These are phyloP conservation scores for Cercospora sp. DNA, from an alignment of 2,329 filamentous ascomycete genomes.

Conservation along the genomic window DNA sequence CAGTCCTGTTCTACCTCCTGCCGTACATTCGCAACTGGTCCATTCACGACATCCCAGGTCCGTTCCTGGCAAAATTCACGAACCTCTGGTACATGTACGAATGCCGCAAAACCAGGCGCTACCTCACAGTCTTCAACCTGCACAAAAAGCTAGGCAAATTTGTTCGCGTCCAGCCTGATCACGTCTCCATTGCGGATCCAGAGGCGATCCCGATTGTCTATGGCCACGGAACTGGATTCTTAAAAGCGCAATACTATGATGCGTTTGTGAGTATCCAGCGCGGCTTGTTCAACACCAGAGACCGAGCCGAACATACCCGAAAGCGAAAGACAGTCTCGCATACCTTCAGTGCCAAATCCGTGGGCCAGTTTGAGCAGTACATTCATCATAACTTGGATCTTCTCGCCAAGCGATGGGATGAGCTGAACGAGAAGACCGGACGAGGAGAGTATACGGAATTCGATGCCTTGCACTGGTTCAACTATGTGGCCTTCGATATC, in stretches of 20 bases:
- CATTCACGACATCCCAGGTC: constrained; percentile 58
- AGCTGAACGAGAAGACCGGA: constrained; percentile 55
- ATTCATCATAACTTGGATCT: constrained; percentile 76
- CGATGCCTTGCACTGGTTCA: constrained; percentile 71
- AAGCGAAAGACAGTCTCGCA: constrained; percentile 89
- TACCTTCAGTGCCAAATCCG: constrained; percentile 79
- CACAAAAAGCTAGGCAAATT: constrained; percentile 78
- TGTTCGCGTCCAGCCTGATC: constrained; percentile 79
- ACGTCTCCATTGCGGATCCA: constrained; percentile 78
- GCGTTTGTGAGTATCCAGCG: constrained; percentile 84
- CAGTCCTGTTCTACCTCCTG: constrained; percentile 59
- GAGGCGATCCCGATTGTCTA: constrained; percentile 76
- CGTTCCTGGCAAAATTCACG: constrained; percentile 66
- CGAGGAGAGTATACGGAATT: constrained; percentile 54
- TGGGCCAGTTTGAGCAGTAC: constrained; percentile 76
- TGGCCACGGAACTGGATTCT: constrained; percentile 58
- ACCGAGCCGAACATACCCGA: constrained; percentile 76
- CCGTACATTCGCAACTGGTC: constrained; percentile 61
- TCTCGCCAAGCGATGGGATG: constrained; percentile 72
- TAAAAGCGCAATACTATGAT: constrained; percentile 75
- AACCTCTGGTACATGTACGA: constrained; percentile 76
- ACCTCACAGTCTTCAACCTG: constrained; percentile 63
- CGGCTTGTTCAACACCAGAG: constrained; percentile 85
- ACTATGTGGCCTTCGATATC: constrained; percentile 79
- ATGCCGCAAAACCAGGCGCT: constrained; percentile 60